phyloP scores from a whole-genome alignment of 1,139 yeast species.

The Pneumocystis carinii region DNA sequence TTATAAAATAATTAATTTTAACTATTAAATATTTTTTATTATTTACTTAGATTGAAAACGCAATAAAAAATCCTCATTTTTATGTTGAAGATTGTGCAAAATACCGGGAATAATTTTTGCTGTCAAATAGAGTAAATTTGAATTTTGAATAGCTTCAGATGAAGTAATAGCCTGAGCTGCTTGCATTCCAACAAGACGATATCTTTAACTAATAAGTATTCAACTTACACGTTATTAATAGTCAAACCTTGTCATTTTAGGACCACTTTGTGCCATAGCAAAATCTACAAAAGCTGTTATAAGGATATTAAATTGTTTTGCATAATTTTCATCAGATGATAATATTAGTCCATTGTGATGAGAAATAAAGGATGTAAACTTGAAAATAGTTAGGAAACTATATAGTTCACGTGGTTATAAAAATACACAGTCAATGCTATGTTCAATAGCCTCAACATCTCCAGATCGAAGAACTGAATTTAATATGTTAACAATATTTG shows the following conservation, averaged over 20 bases:
- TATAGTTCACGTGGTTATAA: background rate
- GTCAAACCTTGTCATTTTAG: constrained; percentile 1
- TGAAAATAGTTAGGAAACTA: background rate
- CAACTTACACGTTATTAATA: constrained; percentile 4
- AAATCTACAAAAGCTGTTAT: constrained; percentile 17
- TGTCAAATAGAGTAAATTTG: constrained; percentile 2
- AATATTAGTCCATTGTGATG: constrained; percentile 55
- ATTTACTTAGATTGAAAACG: background rate
- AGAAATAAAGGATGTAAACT: constrained; percentile 44
- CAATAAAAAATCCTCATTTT: background rate
- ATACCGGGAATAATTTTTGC: constrained; percentile 1
- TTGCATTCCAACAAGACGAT: background rate
- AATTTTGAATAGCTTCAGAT: background rate
- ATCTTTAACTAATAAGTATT: background rate
- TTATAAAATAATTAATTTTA: background rate
- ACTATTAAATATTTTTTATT: background rate
- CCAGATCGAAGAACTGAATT: constrained; percentile 31
- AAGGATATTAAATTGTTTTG: constrained; percentile 35
- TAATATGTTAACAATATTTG: constrained; percentile 28
- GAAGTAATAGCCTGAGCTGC: constrained; percentile 5
- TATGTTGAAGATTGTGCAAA: background rate
- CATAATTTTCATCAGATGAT: constrained; percentile 53
- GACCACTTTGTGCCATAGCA: constrained; percentile 7
- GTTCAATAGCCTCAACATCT: constrained; percentile 45
- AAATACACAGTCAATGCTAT: constrained; percentile 25